A percentile compares a stretch with the other conserved stretches of the same genome.
Evolutionary conservation across 176 grass and related monocot species (phyloP).

Genomic region (Rhynchospora breviuscula): DNA sequence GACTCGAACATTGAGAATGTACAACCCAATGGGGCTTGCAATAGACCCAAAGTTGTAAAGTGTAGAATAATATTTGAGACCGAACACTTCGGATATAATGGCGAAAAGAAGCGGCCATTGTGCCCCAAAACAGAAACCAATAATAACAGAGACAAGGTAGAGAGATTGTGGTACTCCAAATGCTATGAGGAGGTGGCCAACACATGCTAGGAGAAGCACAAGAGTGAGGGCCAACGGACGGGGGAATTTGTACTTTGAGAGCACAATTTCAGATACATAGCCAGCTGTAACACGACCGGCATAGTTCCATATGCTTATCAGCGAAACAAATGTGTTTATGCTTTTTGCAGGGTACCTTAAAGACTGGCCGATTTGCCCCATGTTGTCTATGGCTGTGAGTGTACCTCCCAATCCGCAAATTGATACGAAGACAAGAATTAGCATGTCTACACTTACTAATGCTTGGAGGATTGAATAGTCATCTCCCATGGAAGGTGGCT

Average conservation of each 20-base stretch:
- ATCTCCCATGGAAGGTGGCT: conserved; percentile 42
- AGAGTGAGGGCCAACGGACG: conserved; percentile 51
- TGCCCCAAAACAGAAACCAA: conserved; percentile 89
- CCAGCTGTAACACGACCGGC: conserved; percentile 67
- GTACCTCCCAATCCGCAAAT: conserved; percentile 79
- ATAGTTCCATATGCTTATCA: conserved; percentile 96
- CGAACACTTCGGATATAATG: conserved; percentile 92
- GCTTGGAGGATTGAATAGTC: conserved; percentile 74
- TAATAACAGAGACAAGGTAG: conserved; percentile 57
- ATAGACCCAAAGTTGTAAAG: conserved; percentile 81
- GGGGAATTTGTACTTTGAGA: conserved; percentile 52
- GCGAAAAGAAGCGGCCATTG: conserved; percentile 85
- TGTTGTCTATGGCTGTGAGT: conserved; percentile 94
- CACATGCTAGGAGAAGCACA: conserved; percentile 69
- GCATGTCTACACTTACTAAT: conserved; percentile 63
- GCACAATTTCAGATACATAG: conserved; percentile 61
- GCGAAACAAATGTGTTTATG: conserved; percentile 75
- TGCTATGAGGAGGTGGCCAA: conserved; percentile 60
- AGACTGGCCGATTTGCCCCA: conserved; percentile 86
- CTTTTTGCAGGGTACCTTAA: conserved; percentile 59
- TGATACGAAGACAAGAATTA: conserved; percentile 48
- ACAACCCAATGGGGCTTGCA: conserved; percentile 64
- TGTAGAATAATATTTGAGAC: conserved; percentile 90
- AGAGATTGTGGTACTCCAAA: conserved; percentile 50
- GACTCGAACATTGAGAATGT: conserved; percentile 56